Evolutionary conservation across 805 yeast species (phyloP).

Genomic region (Ogataea nitratoaversa): DNA sequence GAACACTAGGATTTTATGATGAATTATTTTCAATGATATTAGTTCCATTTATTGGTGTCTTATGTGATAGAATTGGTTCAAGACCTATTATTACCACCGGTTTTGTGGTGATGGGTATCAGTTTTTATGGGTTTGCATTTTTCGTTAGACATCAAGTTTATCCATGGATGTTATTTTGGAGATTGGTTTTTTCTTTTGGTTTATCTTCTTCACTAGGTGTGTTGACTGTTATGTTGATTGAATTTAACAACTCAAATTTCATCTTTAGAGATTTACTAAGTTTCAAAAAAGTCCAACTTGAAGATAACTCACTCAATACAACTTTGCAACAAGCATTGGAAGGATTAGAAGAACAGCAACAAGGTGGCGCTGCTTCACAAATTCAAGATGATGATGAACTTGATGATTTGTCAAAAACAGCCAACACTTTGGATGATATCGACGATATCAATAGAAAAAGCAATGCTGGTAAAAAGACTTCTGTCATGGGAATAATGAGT

Average conservation of each 20-base stretch:
- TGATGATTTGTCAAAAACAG: conserved; percentile 3
- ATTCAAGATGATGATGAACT: conserved; percentile 7
- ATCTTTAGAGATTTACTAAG: conserved; percentile 24
- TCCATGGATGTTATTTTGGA: conserved; percentile 46
- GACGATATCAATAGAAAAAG: conserved; percentile 21
- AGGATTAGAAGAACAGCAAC: conserved; percentile 5
- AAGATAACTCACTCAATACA: conserved; percentile 3
- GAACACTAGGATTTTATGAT: conserved; percentile 51
- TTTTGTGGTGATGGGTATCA: conserved; percentile 41
- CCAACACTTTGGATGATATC: conserved; percentile 13
- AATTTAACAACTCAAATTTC: conserved; percentile 42
- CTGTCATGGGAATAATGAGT: conserved; percentile 56
- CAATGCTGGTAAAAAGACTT: conserved; percentile 52
- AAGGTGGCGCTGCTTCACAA: not conserved
- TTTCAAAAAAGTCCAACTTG: conserved; percentile 5
- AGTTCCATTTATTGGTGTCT: conserved; percentile 61
- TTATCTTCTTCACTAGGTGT: conserved; percentile 45
- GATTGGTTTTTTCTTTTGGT: conserved; percentile 60
- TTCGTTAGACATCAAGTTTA: conserved; percentile 36
- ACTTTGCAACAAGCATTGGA: conserved; percentile 18
- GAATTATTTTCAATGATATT: conserved; percentile 50
- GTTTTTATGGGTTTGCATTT: conserved; percentile 46
- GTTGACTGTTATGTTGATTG: conserved; percentile 46
- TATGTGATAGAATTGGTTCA: conserved; percentile 61
- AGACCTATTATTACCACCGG: conserved; percentile 48